Conservation (phyloP, 768 basidiomycete genomes). For the Agaricus bisporus region DNA sequence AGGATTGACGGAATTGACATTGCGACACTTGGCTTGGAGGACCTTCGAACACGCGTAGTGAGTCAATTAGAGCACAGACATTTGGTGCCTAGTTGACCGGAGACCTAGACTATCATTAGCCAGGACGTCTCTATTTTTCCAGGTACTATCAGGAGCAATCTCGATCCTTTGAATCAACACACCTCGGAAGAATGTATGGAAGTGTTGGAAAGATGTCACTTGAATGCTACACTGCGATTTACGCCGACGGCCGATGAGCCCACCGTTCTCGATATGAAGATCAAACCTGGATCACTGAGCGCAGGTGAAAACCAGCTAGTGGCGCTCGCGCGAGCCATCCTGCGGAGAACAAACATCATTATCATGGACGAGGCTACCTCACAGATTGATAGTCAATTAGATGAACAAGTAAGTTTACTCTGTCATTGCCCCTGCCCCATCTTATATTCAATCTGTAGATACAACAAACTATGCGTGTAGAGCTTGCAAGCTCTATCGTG, state of each 20-base stretch:
- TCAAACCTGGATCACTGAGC: constrained; percentile 61
- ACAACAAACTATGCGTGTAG: constrained; percentile 67
- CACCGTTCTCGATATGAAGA: constrained; percentile 49
- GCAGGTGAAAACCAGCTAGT: constrained; percentile 78
- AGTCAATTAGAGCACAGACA: constrained; percentile 13
- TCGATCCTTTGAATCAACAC: constrained; percentile 60
- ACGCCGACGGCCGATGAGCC: constrained; percentile 24
- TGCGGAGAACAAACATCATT: constrained; percentile 59
- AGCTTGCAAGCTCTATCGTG: constrained; percentile 64
- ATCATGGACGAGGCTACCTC: constrained; percentile 80
- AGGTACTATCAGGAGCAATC: constrained; percentile 66
- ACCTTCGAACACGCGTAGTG: constrained; percentile 58
- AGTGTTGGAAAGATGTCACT: constrained; percentile 60
- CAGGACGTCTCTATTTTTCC: constrained; percentile 74
- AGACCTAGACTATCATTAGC: constrained; percentile 57
- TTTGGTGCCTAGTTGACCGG: not conserved
- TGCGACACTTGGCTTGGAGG: constrained; percentile 59
- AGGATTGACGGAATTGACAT: constrained; percentile 73
- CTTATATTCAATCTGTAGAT: constrained; percentile 34
- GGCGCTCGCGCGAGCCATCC: constrained; percentile 61
- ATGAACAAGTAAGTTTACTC: constrained; percentile 49
- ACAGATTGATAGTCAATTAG: constrained; percentile 64
- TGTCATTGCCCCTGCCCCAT: not conserved
- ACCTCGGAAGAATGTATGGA: constrained; percentile 58
- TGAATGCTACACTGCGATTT: constrained; percentile 38